Evolutionary conservation across 2,329 filamentous ascomycete species (phyloP).

Genomic region (Pseudocercospora fijiensis): DNA sequence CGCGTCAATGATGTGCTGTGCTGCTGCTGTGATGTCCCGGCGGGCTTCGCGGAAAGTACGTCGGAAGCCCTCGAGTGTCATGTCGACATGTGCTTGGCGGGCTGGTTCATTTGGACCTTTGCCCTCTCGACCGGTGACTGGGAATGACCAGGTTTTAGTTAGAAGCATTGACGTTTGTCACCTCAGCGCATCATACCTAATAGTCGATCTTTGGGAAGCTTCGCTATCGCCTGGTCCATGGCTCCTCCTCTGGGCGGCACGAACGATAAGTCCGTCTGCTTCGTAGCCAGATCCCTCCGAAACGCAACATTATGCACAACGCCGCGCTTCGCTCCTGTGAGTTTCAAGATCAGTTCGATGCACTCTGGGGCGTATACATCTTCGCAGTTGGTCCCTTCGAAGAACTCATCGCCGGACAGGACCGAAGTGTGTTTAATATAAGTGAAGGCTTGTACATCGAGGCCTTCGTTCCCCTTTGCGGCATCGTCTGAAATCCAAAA

Average conservation of each 20-base stretch:
- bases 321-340: slow-evolving; percentile 22
- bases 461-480: slow-evolving; percentile 13
- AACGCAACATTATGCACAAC: slow-evolving; percentile 19
- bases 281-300: slow-evolving; percentile 12
- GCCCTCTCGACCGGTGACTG: slow-evolving; percentile 19
- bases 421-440: slow-evolving; percentile 18
- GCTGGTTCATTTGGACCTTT: slow-evolving; percentile 17
- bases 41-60: slow-evolving; percentile 9
- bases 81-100: slow-evolving; percentile 23
- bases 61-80: slow-evolving; percentile 16
- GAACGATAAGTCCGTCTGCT: slow-evolving; percentile 16
- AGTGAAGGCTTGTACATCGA: slow-evolving; percentile 24
- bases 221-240: slow-evolving; percentile 14
- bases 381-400: slow-evolving; percentile 20
- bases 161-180: not conserved
- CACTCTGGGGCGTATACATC: slow-evolving; percentile 19
- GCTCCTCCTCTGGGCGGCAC: slow-evolving; percentile 11
- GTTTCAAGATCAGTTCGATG: slow-evolving; percentile 16
- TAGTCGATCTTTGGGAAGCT: slow-evolving; percentile 17
- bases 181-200: slow-evolving; percentile 10
- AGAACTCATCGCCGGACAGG: slow-evolving; percentile 12
- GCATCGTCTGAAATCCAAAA: slow-evolving; percentile 19
- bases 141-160: not conserved
- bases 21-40: slow-evolving; percentile 19
- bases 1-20: slow-evolving; percentile 17